A percentile compares a stretch with the other conserved stretches of the same genome.
Evolutionary conservation across 2,329 filamentous ascomycete genomes (phyloP).

Genomic region (Arthrinium phaeospermum): DNA sequence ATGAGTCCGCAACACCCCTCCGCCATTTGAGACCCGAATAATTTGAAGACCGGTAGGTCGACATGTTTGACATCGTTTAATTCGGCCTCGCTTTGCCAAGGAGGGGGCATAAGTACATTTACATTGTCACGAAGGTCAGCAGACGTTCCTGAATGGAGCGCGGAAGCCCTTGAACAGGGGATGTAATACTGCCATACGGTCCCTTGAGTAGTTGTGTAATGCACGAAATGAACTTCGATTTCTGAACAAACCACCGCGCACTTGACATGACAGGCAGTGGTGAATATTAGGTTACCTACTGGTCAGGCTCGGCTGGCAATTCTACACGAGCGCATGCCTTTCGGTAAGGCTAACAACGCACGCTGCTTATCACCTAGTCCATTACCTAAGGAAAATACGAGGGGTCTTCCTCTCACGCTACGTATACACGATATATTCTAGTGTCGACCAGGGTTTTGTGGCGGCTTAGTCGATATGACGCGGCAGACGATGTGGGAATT

Average conservation of each 20-base stretch:
- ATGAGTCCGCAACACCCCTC: not conserved
- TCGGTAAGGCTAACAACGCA: not conserved
- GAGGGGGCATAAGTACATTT: not conserved
- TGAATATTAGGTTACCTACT: not conserved
- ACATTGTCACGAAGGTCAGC: not conserved
- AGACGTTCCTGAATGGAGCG: no score
- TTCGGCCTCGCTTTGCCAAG: not conserved
- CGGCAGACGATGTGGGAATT: constrained; percentile 5
- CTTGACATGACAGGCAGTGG: not conserved
- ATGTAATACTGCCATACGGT: not conserved
- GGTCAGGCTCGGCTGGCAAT: not conserved
- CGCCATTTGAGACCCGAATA: not conserved
- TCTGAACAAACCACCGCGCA: not conserved
- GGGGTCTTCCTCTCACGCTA: not conserved
- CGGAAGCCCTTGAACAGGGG: not conserved
- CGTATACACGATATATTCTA: not conserved
- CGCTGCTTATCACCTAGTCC: not conserved
- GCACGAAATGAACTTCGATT: not conserved
- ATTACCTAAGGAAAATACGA: constrained; percentile 14
- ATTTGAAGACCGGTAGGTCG: not conserved
- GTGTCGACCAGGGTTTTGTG: constrained; percentile 1
- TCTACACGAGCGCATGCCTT: not conserved
- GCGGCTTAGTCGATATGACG: not conserved
- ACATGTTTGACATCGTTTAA: not conserved
- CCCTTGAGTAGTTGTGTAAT: not conserved